Conservation (phyloP, 2,329 filamentous ascomycete genomes). For the Penicillium thymicola region DNA sequence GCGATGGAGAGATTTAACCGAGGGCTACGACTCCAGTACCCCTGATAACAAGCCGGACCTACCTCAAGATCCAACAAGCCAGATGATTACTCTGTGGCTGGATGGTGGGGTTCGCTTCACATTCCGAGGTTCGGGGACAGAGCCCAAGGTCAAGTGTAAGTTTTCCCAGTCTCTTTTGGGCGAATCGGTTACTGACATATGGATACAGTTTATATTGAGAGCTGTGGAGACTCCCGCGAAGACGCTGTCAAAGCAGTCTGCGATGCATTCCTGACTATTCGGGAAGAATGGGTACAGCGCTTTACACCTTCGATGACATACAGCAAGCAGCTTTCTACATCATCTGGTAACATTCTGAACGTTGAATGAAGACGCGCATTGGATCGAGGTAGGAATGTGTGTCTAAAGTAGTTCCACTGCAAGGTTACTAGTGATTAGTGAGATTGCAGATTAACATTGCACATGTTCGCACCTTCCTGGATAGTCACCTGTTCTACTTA, state of each 20-base stretch:
- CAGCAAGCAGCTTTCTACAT: slow-evolving; percentile 35
- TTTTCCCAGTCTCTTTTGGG: neutral
- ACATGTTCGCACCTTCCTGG: too few species aligned
- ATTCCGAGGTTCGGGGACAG: slow-evolving; percentile 60
- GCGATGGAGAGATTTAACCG: slow-evolving; percentile 61
- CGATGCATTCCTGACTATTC: slow-evolving; percentile 35
- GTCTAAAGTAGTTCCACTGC: neutral
- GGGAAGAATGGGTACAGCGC: slow-evolving; percentile 39
- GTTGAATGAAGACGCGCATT: slow-evolving; percentile 14
- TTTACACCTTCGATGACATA: slow-evolving; percentile 40
- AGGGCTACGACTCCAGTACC: slow-evolving; percentile 57
- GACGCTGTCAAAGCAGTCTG: slow-evolving; percentile 38
- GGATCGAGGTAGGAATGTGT: neutral
- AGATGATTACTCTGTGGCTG: slow-evolving; percentile 63
- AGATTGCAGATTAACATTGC: too few species aligned
- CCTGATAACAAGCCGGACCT: slow-evolving; percentile 52
- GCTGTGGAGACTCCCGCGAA: slow-evolving; percentile 36
- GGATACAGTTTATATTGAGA: slow-evolving; percentile 41
- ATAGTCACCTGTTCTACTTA: too few species aligned
- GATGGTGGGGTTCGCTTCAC: slow-evolving; percentile 56
- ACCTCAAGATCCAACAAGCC: slow-evolving; percentile 55
- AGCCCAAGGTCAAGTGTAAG: slow-evolving; percentile 63
- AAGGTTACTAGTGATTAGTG: too few species aligned
- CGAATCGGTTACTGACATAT: neutral
- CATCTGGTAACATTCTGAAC: slow-evolving; percentile 35